These are phyloP conservation scores for Sesbania bispinosa DNA, from an alignment of 306 rosid species.

Conservation along the genomic window DNA sequence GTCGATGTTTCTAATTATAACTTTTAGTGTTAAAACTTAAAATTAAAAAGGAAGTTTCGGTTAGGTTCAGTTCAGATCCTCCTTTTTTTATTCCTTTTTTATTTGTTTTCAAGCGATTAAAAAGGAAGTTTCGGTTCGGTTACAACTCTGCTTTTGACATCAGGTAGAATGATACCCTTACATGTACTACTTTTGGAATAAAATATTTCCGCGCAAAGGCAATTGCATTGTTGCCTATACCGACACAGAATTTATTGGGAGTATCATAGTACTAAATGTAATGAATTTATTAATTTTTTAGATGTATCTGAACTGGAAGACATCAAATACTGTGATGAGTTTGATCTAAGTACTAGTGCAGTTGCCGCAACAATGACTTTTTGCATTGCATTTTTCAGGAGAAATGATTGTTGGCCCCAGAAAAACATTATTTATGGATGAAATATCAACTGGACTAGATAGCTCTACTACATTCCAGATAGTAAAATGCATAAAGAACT, in stretches of 20 bases:
- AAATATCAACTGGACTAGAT: constrained; percentile 93
- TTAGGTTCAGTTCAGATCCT: too few relatives aligned
- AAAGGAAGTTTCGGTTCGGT: background rate
- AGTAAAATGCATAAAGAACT: constrained; percentile 71
- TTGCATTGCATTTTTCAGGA: constrained; percentile 41
- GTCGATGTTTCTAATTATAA: constrained; percentile 1
- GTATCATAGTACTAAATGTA: background rate
- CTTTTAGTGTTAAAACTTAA: too few relatives aligned
- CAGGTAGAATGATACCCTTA: background rate
- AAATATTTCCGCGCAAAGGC: background rate
- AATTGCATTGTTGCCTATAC: constrained; percentile 5
- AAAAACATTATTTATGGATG: constrained; percentile 88
- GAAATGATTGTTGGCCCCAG: constrained; percentile 92
- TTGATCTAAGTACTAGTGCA: background rate
- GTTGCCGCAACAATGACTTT: constrained; percentile 25
- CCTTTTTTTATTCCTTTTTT: too few relatives aligned
- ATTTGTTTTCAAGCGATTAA: too few relatives aligned
- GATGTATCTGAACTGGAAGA: constrained; percentile 4
- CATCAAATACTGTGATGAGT: constrained; percentile 9
- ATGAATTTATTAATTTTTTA: background rate
- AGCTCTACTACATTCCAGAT: constrained; percentile 91
- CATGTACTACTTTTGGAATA: background rate
- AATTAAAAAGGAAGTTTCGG: too few relatives aligned
- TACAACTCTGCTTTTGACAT: background rate
- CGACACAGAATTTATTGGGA: background rate